Percentiles rank a stretch among this genome's conserved stretches.
Conservation (phyloP, 805 yeast species). For the Monosporozyma unispora region DNA sequence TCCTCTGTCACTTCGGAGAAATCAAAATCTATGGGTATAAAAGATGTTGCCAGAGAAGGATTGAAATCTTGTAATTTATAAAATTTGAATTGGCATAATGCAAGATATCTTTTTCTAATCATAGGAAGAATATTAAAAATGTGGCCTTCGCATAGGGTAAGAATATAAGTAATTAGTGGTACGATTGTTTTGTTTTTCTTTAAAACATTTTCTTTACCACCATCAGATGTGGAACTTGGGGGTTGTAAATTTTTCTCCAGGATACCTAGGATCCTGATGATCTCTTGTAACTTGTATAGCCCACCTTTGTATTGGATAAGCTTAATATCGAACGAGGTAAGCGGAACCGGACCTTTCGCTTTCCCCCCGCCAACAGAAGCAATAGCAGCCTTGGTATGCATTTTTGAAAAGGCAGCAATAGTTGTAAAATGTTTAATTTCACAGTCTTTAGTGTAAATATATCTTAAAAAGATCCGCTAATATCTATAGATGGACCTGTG, state of each 20-base stretch:
- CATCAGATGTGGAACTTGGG: neutral
- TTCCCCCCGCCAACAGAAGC: conserved; percentile 27
- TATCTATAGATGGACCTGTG: too few species aligned
- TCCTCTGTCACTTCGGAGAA: conserved; percentile 12
- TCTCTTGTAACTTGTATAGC: conserved; percentile 36
- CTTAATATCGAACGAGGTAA: conserved; percentile 47
- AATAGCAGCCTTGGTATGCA: conserved; percentile 32
- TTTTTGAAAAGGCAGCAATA: too few species aligned
- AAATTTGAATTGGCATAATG: conserved; percentile 25
- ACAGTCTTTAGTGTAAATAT: too few species aligned
- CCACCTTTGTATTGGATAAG: conserved; percentile 52
- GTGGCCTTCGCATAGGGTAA: conserved; percentile 33
- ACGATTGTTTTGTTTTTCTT: conserved; percentile 13
- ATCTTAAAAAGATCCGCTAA: too few species aligned
- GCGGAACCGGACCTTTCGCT: conserved; percentile 21
- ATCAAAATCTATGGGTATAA: conserved; percentile 13
- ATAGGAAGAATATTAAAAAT: conserved; percentile 35
- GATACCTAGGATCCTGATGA: conserved; percentile 29
- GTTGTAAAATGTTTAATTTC: too few species aligned
- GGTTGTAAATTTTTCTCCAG: conserved; percentile 22
- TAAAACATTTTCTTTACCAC: conserved; percentile 7
- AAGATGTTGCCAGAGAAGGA: conserved; percentile 11
- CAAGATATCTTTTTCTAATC: conserved; percentile 32
- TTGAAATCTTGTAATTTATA: conserved; percentile 20
- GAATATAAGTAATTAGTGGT: conserved; percentile 31